Base-by-base conservation (phyloP, 176 grass and related monocot genomes). In the Alloteropsis semialata region DNA sequence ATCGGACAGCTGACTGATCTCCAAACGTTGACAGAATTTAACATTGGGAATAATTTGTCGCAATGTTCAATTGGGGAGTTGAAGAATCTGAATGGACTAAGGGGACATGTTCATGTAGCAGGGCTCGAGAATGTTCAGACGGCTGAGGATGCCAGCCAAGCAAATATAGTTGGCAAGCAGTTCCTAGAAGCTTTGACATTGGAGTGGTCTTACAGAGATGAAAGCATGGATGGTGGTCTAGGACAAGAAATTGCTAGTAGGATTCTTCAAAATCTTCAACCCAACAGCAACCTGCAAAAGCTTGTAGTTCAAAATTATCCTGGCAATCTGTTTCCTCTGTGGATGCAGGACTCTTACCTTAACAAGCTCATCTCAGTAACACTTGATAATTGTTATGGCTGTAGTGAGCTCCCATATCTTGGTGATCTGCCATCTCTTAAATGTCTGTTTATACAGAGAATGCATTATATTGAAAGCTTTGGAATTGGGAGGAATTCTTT, bases 331-430 rank as follows among this genome's bases (percentile, higher is more conserved):
- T 76, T 76, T 76, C 74, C 74, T 41, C 11, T 58, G 2, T 76
- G 74, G 74, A 56, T 76, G 51, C 74, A 76, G 74, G 36, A 28
- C 3, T 17, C n/a, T 76, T 76, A 76, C 74, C 74, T 76, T 59
- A 25, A 15, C 51, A 76, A 38, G 8, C 53, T 76, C 8, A 9
- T 42, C 34, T 76, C 74, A 76, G 4, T 76, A 28, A 76, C 53
- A 42, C 22, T 76, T 42, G 74, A 76, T 58, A 76, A 58, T 34
- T 76, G 74, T 13, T 6, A 76, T 76, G 21, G 4, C 3, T 76
- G 74, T 57, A 27, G 22, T 58, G 53, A 76, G 50, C 51, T 76
- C 14, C 74, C 74, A 18, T 58, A 59, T n/a, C 51, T 76, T 41
- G 74, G 53, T 27, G 22, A 76, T 17, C n/a, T 76, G 13, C 53